phyloP scores from a whole-genome alignment of 140 eudicot species.

The Oenanthe javanica region DNA sequence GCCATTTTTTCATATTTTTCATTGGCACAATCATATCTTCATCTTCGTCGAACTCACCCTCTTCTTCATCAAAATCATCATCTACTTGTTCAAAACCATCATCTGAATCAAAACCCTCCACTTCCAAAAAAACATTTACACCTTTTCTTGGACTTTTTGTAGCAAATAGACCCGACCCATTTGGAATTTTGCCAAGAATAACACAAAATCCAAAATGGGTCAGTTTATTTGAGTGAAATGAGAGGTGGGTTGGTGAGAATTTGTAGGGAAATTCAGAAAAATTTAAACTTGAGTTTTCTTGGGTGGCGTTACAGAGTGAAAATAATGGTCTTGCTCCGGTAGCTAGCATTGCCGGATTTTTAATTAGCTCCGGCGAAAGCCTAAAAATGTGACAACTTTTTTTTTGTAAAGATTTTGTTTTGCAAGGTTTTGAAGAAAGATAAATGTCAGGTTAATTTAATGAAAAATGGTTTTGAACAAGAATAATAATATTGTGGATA shows the following conservation, averaged over 20 bases:
- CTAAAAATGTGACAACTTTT: not conserved
- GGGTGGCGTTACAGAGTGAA: constrained; percentile 18
- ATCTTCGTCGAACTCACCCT: constrained; percentile 35
- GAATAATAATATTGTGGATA: not conserved
- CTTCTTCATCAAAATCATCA: constrained; percentile 22
- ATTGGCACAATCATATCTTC: constrained; percentile 53
- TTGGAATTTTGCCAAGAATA: not conserved
- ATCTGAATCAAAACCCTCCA: constrained; percentile 27
- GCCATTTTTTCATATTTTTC: constrained; percentile 56
- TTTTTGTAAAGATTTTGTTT: not conserved
- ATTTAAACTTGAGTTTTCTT: constrained; percentile 25
- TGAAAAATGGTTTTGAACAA: not conserved
- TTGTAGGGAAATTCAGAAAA: not conserved
- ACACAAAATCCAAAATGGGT: constrained; percentile 9
- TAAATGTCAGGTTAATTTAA: not conserved
- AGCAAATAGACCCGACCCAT: constrained; percentile 1
- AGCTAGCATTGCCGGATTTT: constrained; percentile 29
- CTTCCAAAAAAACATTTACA: constrained; percentile 8
- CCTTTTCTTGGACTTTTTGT: constrained; percentile 8
- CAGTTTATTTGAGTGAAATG: not conserved
- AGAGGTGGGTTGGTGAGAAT: not conserved
- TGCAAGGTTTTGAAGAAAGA: not conserved
- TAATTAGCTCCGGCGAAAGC: not conserved
- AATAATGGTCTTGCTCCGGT: constrained; percentile 21
- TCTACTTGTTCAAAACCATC: constrained; percentile 22